Base-by-base conservation (phyloP, 164 flowering plant genomes). In the Tetrastigma voinierianum region DNA sequence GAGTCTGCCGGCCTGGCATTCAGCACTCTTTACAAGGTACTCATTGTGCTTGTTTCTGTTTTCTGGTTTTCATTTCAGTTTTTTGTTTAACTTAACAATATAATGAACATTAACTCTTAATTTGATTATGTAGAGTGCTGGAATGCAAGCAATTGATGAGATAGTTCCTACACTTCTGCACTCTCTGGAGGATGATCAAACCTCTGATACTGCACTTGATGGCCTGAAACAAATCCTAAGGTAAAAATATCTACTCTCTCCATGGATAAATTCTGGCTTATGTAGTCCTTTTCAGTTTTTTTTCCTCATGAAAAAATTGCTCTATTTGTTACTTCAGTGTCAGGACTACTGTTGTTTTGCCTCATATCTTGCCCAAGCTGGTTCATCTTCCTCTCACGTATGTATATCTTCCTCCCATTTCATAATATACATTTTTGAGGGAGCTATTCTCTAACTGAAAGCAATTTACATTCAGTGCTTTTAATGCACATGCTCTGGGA, bases 91-190 rank as follows among this genome's bases (percentile, higher is more conserved):
- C 8, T 0, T 23, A 17, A 16, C 10, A 47, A 13, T 17, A 1
- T 61, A 15, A 24, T 49, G 19, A 25, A 25, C 44, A 49, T 45
- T 20, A 24, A 21, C 16, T 18, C 18, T 56, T 58, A 44, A 56
- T 63, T 0, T 66, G 14, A 32, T 67, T 57, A 62, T 76, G 72
- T 80, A 96, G 99, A 96, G 86, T 84, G 99, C 99, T 72, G 99
- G 99, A 64, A 62, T 96, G 96, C 99, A 89, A 87, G 99, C 99
- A 67, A 91, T 96, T 78, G 99, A 96, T 81, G 99, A 96, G 74
- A 96, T 96, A 66, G 94, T 96, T 51, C 99, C 99, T 32, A 96
- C 98, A 9, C 91, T 96, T 77, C 77, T 96, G 48, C 96, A 87
- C 83, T 95, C 98, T 51, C 72, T 96, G 70, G 99, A 96, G 70